Base-by-base conservation (phyloP, 108 stramenopile species). In the Fistulifera pelliculosa region DNA sequence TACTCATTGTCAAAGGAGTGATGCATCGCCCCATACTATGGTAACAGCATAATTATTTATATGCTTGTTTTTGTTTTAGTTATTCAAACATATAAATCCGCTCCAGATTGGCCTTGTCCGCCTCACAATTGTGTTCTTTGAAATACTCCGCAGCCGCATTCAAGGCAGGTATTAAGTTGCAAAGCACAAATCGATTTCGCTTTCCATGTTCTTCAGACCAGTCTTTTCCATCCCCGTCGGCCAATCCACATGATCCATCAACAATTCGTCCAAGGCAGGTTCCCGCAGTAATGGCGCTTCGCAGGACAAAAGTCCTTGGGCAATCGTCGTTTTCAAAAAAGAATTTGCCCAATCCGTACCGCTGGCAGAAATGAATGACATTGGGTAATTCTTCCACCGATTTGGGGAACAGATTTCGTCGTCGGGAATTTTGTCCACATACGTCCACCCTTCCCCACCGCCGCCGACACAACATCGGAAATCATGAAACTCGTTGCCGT, bases 321-420 rank as follows among this genome's bases (percentile, higher is more conserved):
- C 31, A 90, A 59, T 45, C 49, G 41, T 48, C 75, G 71, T 47
- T 94, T 94, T 38, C 69, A 51, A 91, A 83, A 28, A 82, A 66
- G 23, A 62, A 75, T 11, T 77, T 61, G 22, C 82, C 85, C 21
- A 81, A 58, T 10, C 67, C 64, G 62, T 86, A 94, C 22, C 58
- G 56, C 57, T 92, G 86, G 57, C 91, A 93, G 52, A 78, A 89
- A 70, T 93, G 91, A 11, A 93, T 44, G 22, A 87, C 70, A 47
- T 65, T 64, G 38, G 80, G 77, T 21, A 51, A 28, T 54, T 54
- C 21, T 16, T 41, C 23, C 0, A 62, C 44, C 28, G 62, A 49
- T 24, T 48, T 81, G 43, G 58, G 73, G 40, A 49, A 24, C 19
- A 74, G 54, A 19, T 31, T 39, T 61, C 41, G 23, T 48, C 47